Conservation (phyloP, 129 eudicot genomes). For the Cynara cardunculus region DNA sequence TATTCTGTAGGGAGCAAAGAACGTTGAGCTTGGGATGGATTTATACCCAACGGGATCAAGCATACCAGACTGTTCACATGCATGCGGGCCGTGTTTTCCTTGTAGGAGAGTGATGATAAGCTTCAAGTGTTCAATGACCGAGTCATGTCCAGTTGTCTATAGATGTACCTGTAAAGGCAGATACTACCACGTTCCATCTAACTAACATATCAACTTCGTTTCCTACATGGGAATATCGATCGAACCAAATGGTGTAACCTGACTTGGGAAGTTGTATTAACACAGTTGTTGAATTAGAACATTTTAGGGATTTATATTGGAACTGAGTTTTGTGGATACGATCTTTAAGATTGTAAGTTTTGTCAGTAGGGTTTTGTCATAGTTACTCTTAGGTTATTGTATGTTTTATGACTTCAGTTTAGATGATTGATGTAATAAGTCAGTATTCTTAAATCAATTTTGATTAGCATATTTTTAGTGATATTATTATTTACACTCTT, state of each 20-base stretch:
- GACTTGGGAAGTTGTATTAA: background rate
- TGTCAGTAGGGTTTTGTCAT: background rate
- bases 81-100: constrained; percentile 85
- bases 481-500: no score
- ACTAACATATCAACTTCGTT: constrained; percentile 17
- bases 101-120: constrained; percentile 93
- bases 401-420: background rate
- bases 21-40: constrained; percentile 60
- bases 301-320: constrained; percentile 7
- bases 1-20: constrained; percentile 23
- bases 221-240: background rate
- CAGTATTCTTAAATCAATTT: background rate
- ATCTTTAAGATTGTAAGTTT: constrained; percentile 14
- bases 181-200: constrained; percentile 91
- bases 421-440: background rate
- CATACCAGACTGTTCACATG: constrained; percentile 89
- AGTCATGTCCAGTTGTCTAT: constrained; percentile 88
- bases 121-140: constrained; percentile 63
- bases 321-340: constrained; percentile 26
- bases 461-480: background rate
- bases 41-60: constrained; percentile 88
- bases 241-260: background rate
- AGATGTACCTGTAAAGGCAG: constrained; percentile 82
- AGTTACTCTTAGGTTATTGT: constrained; percentile 1
- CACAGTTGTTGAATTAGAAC: background rate